Base-by-base conservation (phyloP, 140 eudicot species). In the Ambrosia hybrid region DNA sequence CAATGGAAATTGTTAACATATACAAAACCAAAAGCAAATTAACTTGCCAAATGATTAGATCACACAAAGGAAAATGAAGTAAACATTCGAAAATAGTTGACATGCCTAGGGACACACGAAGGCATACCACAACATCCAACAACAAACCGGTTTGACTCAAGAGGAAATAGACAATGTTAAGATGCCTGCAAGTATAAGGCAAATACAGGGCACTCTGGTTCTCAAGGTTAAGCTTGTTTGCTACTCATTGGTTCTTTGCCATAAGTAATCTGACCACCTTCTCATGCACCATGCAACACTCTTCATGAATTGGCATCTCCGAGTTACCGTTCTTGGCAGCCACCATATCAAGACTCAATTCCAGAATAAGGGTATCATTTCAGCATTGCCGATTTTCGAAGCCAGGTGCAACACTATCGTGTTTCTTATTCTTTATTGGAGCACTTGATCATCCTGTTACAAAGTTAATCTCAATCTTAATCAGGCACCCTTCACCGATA, bases 241-340 rank as follows among this genome's bases (percentile, higher is more conserved):
- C 78, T 52, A 73, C 64, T 71, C 78, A 73, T 49, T 49, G 78
- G 63, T 73, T 73, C 52, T 46, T 46, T 9, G 48, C 63, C 52
- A 61, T 14, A 13, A 73, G 78, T 63, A 51, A n/a, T 63, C 13
- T 30, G 5, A 72, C 68, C 58, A 59, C 77, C 8, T 8, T 49
- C 9, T 30, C 46, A 12, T 61, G 70, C 4, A 70, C 71, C 17
- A 15, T 62, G 6, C 71, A 71, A 52, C 77, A 72, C 9, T 68
- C 77, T 59, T 72, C 78, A 36, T 62, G 78, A 41, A 73, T 3
- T 17, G 78, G 70, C 6, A 70, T 46, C 51, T 61, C 70, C 37
- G 46, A 62, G 10, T 46, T 60, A 34, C 33, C 10, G 61, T 34
- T 48, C 60, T 46, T 57, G 0, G 30, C 67, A 11, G 21, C 62